Evolutionary conservation across 2,329 filamentous ascomycete genomes (phyloP), one percentile per base, ranked within the genome.

Genomic region (Aspergillus costaricaensis): DNA sequence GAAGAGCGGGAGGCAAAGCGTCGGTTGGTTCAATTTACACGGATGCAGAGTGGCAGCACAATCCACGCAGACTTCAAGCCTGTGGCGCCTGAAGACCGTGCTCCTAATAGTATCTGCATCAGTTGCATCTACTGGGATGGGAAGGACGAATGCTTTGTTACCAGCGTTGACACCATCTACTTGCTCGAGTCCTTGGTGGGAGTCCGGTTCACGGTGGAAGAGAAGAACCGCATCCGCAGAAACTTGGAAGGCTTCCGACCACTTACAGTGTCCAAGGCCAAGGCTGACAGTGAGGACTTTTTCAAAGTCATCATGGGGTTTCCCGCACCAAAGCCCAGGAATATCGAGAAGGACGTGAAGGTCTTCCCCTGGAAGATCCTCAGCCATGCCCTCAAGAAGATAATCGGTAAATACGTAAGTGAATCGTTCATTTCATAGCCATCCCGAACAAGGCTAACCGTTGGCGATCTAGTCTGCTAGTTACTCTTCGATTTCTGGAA

Each of bases 231-330:
- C 55, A 98, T 99, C 69, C 89, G 95, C 30, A 88, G 95, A 64
- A 99, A 99, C 72, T 82, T 99, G 36, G 95, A 99, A 75, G 93
- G 93, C 0, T 98, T 96, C 81, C 88, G 91, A 38, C 95, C 95
- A 0, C 79, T 92, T 65, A 99, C 95, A 0, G 92, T 99, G 17
- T 96, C 92, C 68, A 99, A 99, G 78, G 88, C 88, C 60, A 96
- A 96, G 78, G 73, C 88, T 1, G 94, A 98, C 61, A 96, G 91
- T 74, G 94, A 98, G 75, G 92, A 96, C 58, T 98, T 98, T 77
- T 98, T 98, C 87, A 97, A 97, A 80, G 85, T 97, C 70, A 98
- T 99, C 79, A 99, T 99, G 95, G 91, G 88, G 1, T 98, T 98
- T 73, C 92, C 92, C 12, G 91, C 90, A 62, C 95, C 95, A 2